A percentile compares a stretch with the other conserved stretches of the same genome.
Conservation (phyloP, 139 green algal species). For the Chlorella sorokiniana region DNA sequence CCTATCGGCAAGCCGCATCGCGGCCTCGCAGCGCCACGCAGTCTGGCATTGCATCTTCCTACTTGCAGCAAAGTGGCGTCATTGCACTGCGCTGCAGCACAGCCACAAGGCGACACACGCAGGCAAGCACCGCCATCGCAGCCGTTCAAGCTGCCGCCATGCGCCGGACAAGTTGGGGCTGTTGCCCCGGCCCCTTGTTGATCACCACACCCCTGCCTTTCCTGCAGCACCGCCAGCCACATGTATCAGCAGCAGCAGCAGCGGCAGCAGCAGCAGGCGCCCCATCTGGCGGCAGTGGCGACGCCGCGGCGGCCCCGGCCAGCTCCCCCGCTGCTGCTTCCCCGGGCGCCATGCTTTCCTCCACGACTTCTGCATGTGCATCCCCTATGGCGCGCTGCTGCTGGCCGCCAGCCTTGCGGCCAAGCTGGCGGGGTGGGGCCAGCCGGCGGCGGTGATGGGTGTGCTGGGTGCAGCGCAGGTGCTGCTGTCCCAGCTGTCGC, state of each 20-base stretch:
- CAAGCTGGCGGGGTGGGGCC: slow-evolving; percentile 10
- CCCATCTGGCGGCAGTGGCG: background rate
- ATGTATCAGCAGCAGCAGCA: background rate
- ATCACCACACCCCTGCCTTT: no score
- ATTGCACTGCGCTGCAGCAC: background rate
- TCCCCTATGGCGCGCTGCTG: slow-evolving; percentile 72
- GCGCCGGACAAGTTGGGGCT: no score
- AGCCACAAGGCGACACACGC: background rate
- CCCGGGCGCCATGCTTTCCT: slow-evolving; percentile 56
- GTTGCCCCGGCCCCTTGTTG: no score
- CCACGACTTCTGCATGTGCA: slow-evolving; percentile 89
- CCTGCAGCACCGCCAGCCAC: background rate
- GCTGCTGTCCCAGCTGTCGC: slow-evolving; percentile 15
- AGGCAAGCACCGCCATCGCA: background rate
- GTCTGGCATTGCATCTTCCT: background rate
- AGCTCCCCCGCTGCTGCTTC: background rate
- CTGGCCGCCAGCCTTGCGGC: slow-evolving; percentile 51
- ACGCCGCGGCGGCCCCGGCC: background rate
- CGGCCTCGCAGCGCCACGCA: background rate
- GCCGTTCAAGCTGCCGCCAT: background rate
- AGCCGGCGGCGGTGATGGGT: slow-evolving; percentile 8
- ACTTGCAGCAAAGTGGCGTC: background rate
- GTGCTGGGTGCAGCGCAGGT: slow-evolving; percentile 17
- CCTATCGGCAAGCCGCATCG: background rate
- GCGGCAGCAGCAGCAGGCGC: background rate